Conservation (phyloP, 257 asterid species). For the Sherardia arvensis region DNA sequence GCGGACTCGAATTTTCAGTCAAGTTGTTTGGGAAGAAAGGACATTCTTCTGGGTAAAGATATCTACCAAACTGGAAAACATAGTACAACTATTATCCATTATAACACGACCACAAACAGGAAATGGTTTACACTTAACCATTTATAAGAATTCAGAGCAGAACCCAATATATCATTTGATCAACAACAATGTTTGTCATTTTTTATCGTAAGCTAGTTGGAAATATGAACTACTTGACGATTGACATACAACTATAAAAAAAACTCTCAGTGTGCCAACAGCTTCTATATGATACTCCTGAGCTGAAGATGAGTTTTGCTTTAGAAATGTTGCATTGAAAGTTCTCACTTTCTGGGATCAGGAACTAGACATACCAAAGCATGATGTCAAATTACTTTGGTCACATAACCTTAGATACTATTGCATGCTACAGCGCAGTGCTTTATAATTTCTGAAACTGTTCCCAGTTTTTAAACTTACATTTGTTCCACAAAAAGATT, state of each 20-base stretch:
- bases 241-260: neutral
- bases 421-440: neutral
- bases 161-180: neutral
- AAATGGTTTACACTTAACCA: neutral
- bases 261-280: neutral
- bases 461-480: neutral
- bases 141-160: neutral
- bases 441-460: neutral
- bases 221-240: neutral
- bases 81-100: neutral
- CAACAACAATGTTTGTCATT: too few relatives aligned
- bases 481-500: neutral
- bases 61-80: constrained; percentile 57
- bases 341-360: neutral
- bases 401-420: neutral
- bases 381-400: neutral
- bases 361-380: neutral
- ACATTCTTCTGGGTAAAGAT: constrained; percentile 55
- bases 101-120: neutral
- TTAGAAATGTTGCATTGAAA: neutral
- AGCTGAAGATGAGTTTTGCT: neutral
- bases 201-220: neutral
- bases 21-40: constrained; percentile 56
- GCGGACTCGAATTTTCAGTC: constrained; percentile 39
- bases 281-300: neutral